phyloP scores from a whole-genome alignment of 2,329 filamentous ascomycete genomes.

The Ceratocystis variospora region DNA sequence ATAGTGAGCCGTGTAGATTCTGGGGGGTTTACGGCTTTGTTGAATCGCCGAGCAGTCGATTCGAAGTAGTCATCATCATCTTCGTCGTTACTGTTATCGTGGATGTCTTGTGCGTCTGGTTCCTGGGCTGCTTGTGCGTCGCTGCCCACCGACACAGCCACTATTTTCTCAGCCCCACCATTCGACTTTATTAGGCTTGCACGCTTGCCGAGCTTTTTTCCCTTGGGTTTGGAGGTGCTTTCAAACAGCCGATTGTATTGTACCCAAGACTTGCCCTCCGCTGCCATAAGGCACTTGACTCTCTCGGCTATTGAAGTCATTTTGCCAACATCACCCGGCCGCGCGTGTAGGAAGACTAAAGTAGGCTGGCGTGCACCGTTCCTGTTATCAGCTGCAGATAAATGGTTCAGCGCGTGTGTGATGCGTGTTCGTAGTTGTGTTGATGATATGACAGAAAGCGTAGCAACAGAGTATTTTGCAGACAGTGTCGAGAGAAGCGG shows the following conservation, averaged over 20 bases:
- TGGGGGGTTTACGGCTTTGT: constrained; percentile 37
- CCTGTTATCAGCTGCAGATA: constrained; percentile 23
- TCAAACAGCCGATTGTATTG: constrained; percentile 47
- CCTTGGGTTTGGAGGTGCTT: constrained; percentile 26
- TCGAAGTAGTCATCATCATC: constrained; percentile 38
- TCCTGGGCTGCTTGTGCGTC: background rate
- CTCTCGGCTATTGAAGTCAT: constrained; percentile 56
- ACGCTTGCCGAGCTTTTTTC: background rate
- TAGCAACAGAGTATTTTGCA: constrained; percentile 33
- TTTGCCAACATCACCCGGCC: constrained; percentile 43
- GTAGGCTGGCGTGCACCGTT: constrained; percentile 20
- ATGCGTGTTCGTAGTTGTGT: constrained; percentile 46
- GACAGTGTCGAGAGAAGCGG: constrained; percentile 9
- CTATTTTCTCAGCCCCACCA: background rate
- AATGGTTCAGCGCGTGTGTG: constrained; percentile 32
- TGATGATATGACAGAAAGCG: constrained; percentile 44
- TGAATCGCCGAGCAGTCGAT: constrained; percentile 42
- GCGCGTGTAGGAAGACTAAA: constrained; percentile 38
- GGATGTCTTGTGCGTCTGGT: background rate
- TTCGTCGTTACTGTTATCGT: constrained; percentile 20
- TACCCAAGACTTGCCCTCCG: constrained; percentile 35
- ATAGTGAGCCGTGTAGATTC: constrained; percentile 35
- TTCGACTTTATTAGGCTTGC: background rate
- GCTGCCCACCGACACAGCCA: background rate
- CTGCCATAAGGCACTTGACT: constrained; percentile 41